phyloP scores from a whole-genome alignment of 495 filamentous ascomycete genomes.

The Jackrogersella minutella region DNA sequence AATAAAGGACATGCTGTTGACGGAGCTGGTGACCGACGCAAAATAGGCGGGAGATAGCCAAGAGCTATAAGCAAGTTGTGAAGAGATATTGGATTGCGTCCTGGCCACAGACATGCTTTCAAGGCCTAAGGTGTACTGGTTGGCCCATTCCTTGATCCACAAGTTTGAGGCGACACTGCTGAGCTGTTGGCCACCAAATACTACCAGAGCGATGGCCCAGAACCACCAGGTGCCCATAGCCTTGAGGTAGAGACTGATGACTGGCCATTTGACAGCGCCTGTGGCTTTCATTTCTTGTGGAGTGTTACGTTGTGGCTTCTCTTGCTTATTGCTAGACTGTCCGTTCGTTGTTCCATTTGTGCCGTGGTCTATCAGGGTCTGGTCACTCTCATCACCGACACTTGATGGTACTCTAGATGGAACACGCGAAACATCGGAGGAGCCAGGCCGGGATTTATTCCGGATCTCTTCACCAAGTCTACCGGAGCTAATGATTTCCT shows the following conservation, averaged over 20 bases:
- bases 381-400: conserved; percentile 61
- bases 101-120: conserved; percentile 40
- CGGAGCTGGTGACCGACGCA: conserved; percentile 46
- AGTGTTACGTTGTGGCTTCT: conserved; percentile 58
- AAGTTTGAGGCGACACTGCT: conserved; percentile 84
- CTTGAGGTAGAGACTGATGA: conserved; percentile 81
- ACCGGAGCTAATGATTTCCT: conserved; percentile 81
- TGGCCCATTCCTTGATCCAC: conserved; percentile 92
- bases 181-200: conserved; percentile 83
- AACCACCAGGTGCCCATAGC: conserved; percentile 97
- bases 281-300: conserved; percentile 77
- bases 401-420: conserved; percentile 79
- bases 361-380: conserved; percentile 55
- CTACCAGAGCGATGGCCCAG: conserved; percentile 76
- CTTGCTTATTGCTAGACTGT: conserved; percentile 53
- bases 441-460: conserved; percentile 71
- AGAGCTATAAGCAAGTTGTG: conserved; percentile 39
- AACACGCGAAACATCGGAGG: conserved; percentile 68
- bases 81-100: conserved; percentile 47
- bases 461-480: conserved; percentile 83
- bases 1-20: conserved; percentile 37
- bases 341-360: conserved; percentile 43
- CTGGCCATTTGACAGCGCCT: conserved; percentile 85
- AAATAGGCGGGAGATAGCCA: conserved; percentile 46
- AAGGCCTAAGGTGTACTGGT: conserved; percentile 56